Evolutionary conservation across 345 rosid genomes (phyloP).

Genomic region (Limnanthes douglasii): DNA sequence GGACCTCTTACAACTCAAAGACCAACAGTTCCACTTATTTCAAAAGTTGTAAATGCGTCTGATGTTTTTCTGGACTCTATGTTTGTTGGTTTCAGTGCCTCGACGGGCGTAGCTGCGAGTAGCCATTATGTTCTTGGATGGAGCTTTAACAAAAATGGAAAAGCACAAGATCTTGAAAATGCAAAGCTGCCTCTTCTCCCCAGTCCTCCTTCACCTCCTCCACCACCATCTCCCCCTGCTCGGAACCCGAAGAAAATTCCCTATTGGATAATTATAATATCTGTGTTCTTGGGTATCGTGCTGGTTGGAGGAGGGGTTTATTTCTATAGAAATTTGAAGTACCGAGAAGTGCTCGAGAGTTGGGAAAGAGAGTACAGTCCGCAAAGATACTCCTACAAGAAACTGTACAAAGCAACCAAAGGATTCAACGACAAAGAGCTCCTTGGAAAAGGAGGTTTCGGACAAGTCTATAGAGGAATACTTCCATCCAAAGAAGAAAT

Average conservation of each 20-base stretch:
- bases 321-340: constrained; percentile 22
- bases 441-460: constrained; percentile 56
- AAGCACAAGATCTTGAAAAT: constrained; percentile 31
- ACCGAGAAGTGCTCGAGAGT: constrained; percentile 55
- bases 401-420: constrained; percentile 44
- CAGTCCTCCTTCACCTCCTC: constrained; percentile 7
- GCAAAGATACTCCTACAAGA: constrained; percentile 45
- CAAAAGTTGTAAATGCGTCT: constrained; percentile 45
- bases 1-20: constrained; percentile 35
- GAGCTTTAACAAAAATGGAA: constrained; percentile 61
- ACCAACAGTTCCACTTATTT: constrained; percentile 47
- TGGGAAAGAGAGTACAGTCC: constrained; percentile 63
- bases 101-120: constrained; percentile 77
- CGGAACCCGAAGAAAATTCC: constrained; percentile 16
- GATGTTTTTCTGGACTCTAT: constrained; percentile 34
- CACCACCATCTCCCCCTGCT: constrained; percentile 5
- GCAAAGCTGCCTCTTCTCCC: constrained; percentile 55
- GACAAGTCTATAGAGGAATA: constrained; percentile 44
- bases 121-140: constrained; percentile 68
- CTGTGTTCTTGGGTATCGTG: too few species aligned
- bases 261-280: too few species aligned
- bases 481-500: constrained; percentile 30
- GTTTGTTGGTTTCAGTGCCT: constrained; percentile 83
- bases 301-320: too few species aligned
- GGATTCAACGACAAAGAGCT: constrained; percentile 45